Evolutionary conservation across 202 grass and related monocot genomes (phyloP).

Genomic region (Setaria italica): DNA sequence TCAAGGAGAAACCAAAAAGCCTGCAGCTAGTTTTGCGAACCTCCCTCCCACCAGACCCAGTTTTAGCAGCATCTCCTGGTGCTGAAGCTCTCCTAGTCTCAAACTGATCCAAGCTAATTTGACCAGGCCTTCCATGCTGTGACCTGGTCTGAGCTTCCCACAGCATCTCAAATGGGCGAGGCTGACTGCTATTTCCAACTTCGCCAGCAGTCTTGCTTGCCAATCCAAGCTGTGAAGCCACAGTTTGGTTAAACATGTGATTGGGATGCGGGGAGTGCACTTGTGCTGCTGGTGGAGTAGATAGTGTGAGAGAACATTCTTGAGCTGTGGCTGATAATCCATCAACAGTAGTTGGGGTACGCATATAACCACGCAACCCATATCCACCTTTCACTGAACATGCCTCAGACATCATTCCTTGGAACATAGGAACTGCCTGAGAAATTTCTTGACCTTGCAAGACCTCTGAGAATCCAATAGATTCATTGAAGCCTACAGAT

Average conservation of each 20-base stretch:
- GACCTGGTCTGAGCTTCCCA: slow-evolving; percentile 3
- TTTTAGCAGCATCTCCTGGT: slow-evolving; percentile 44
- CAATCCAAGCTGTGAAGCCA: slow-evolving; percentile 35
- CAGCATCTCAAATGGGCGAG: slow-evolving; percentile 12
- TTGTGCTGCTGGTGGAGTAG: slow-evolving; percentile 47
- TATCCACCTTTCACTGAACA: slow-evolving; percentile 41
- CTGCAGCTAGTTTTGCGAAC: slow-evolving; percentile 61
- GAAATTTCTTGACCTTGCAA: slow-evolving; percentile 99
- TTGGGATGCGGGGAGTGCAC: slow-evolving; percentile 55
- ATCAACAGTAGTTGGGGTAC: slow-evolving; percentile 37
- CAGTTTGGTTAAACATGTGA: slow-evolving; percentile 55
- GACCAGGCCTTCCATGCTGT: slow-evolving; percentile 7
- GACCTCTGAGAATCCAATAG: slow-evolving; percentile 89
- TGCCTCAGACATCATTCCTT: slow-evolving; percentile 52
- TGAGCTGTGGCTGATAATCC: slow-evolving; percentile 53
- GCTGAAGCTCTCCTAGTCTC: slow-evolving; percentile 30
- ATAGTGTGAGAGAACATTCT: slow-evolving; percentile 54
- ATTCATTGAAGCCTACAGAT: slow-evolving; percentile 86
- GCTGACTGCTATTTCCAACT: slow-evolving; percentile 34
- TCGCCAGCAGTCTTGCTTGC: slow-evolving; percentile 27
- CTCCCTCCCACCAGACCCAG: slow-evolving; percentile 48
- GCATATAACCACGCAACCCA: slow-evolving; percentile 36
- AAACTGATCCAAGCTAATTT: slow-evolving; percentile 23
- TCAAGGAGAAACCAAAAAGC: slow-evolving; percentile 94
- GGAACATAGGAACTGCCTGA: slow-evolving; percentile 55